Evolutionary conservation across 2,329 filamentous ascomycete species (phyloP), one percentile per base, ranked within the genome.

Genomic region (Fusarium equiseti): DNA sequence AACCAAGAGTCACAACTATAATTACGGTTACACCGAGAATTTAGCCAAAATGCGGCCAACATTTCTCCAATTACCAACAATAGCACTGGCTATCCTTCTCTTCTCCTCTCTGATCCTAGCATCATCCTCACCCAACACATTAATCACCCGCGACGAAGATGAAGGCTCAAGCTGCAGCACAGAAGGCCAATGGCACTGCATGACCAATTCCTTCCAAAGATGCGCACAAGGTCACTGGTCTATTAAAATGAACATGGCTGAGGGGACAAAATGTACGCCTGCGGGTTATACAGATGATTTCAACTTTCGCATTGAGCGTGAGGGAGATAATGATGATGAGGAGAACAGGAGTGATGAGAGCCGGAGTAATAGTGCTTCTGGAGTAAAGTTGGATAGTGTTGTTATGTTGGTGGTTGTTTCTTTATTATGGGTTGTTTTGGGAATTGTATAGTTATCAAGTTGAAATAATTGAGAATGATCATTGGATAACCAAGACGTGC

Each of bases 131-230:
- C 15, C 42, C 38, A 32, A 27, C 20, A 24, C 58, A 20, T 50
- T 76, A 2, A 20, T 61, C 13, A 66, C 58, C 27, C 75, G 76
- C n/a, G 71, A 73, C 16, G 74, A 81, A 63, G 63, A 76, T 15
- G 76, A 72, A 6, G 83, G 83, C 22, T 77, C 81, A 3, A 69
- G 76, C 7, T 87, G 85, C 75, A 75, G 77, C 13, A 73, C 78
- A 15, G 85, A 88, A 63, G 85, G 86, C n/a, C 81, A 83, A 66
- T 88, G 86, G 86, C 86, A 87, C 76, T 88, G 86, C 78, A 83
- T 87, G 78, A 80, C 79, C 1, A 77, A 70, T 22, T 80, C 78
- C 35, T 88, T 83, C 78, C 86, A 88, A 76, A 81, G 85, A 29
- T 88, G 86, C 71, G 84, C 83, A 5, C 75, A 79, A 12, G 85